A percentile compares a stretch with the other conserved stretches of the same genome.
phyloP scores from a whole-genome alignment of 352 stramenopile species.

The Globisporangium yorkense region DNA sequence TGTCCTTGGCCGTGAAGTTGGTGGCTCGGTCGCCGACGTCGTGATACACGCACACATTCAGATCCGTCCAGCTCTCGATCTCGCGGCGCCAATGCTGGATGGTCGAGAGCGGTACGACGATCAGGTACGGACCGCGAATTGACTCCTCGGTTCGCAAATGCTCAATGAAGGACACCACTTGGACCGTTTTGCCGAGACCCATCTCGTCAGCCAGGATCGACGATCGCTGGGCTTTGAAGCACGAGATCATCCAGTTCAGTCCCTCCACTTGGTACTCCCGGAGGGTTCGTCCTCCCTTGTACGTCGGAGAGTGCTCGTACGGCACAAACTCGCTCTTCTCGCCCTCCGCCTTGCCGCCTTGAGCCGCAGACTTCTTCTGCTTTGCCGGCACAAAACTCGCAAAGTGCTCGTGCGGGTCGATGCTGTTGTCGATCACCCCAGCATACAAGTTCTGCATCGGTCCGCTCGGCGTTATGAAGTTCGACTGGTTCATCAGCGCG shows the following conservation, averaged over 20 bases:
- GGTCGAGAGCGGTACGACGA: slow-evolving; percentile 84
- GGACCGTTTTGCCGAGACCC: slow-evolving; percentile 93
- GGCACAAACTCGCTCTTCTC: slow-evolving; percentile 74
- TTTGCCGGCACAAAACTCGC: slow-evolving; percentile 74
- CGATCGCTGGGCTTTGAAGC: slow-evolving; percentile 83
- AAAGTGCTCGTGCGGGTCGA: slow-evolving; percentile 87
- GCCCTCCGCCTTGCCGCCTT: slow-evolving; percentile 4
- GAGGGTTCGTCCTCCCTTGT: slow-evolving; percentile 79
- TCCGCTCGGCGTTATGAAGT: slow-evolving; percentile 70
- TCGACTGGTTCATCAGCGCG: slow-evolving; percentile 36
- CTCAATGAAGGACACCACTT: slow-evolving; percentile 93
- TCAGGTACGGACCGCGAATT: slow-evolving; percentile 78
- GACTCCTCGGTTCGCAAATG: slow-evolving; percentile 80
- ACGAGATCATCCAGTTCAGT: slow-evolving; percentile 88
- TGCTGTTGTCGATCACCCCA: slow-evolving; percentile 85
- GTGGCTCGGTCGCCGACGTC: slow-evolving; percentile 85
- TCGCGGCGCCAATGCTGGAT: slow-evolving; percentile 87
- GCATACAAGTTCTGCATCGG: slow-evolving; percentile 87
- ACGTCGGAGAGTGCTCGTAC: slow-evolving; percentile 87
- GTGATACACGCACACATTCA: slow-evolving; percentile 98
- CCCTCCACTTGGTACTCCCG: slow-evolving; percentile 83
- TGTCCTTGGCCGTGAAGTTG: slow-evolving; percentile 85
- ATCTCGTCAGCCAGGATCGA: slow-evolving; percentile 90
- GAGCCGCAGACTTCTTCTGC: slow-evolving; percentile 11
- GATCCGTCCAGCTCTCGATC: slow-evolving; percentile 93